Percentiles rank a stretch among this genome's conserved stretches.
Evolutionary conservation across 805 yeast genomes (phyloP).

Genomic region (Monosporozyma yasuniensis): DNA sequence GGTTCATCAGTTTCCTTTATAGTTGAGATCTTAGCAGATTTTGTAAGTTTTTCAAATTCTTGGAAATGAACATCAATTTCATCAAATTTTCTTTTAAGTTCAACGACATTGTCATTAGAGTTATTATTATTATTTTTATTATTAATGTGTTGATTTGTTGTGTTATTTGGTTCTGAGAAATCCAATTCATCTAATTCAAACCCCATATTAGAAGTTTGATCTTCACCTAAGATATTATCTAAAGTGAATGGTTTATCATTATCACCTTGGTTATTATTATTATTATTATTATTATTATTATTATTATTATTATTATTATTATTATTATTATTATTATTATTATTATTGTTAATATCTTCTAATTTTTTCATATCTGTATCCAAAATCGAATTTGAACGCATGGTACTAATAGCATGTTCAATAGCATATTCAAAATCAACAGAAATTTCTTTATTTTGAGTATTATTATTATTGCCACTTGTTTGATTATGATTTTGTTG

Average conservation of each 20-base stretch:
- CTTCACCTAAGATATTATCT: slow-evolving; percentile 17
- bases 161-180: neutral
- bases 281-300: neutral
- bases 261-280: neutral
- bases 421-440: neutral
- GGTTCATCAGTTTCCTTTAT: slow-evolving; percentile 4
- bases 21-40: neutral
- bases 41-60: neutral
- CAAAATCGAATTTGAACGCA: neutral
- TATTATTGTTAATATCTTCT: neutral
- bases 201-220: slow-evolving; percentile 9
- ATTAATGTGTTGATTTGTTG: neutral
- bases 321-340: neutral
- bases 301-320: slow-evolving; percentile 7
- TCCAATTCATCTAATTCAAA: slow-evolving; percentile 10
- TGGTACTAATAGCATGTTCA: neutral
- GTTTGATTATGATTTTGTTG: neutral
- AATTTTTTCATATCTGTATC: neutral
- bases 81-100: neutral
- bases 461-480: neutral
- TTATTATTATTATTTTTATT: neutral
- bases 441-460: neutral
- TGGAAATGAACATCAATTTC: slow-evolving; percentile 1
- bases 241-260: slow-evolving; percentile 17
- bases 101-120: neutral